Evolutionary conservation across 1,284 basidiomycete species (phyloP), one percentile per base, ranked within the genome.

Genomic region (Fomitiporia mediterranea): DNA sequence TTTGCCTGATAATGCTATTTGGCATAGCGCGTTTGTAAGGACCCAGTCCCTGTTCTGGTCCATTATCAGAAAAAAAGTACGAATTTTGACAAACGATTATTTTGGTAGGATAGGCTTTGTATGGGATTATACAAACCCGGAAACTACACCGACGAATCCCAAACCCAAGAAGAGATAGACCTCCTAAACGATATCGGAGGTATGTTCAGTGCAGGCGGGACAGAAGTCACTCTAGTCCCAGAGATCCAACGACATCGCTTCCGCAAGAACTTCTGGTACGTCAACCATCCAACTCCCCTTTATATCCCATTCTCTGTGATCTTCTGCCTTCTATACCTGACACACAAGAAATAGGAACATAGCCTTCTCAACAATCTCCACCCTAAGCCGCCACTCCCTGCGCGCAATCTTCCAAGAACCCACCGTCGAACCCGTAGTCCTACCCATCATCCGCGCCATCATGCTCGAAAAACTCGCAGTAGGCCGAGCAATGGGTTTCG

Each of bases 221-320:
- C 70, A 34, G 71, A 74, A 0, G 67, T 78, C 8, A 73, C 64
- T 0, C 69, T 84, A 51, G 77, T 78, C 2, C 72, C 80, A 4
- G 80, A 86, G 60, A 80, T 86, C 15, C 83, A 84, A 61, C 72
- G 81, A 13, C 65, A 73, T 62, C 85, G 85, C 65, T 86, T 80
- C 62, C 62, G 68, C 2, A 86, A 86, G 70, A 86, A 85, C 64
- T 74, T 84, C 49, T 84, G 80, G 67, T 67, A 48, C 43, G 62
- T 28, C 15, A n/a, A n/a, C 2, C 30, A 28, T 11, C 19, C 19
- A 42, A n/a, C 40, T 42, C 6, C 44, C 30, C 21, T 28, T 39
- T n/a, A n/a, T 13, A n/a, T 56, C 11, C 27, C 37, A 40, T 19
- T 35, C 19, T 48, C n/a, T 28, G 32, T 30, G 21, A 46, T 32